phyloP scores from a whole-genome alignment of 1,284 basidiomycete genomes.

The Trichosporon sp. region DNA sequence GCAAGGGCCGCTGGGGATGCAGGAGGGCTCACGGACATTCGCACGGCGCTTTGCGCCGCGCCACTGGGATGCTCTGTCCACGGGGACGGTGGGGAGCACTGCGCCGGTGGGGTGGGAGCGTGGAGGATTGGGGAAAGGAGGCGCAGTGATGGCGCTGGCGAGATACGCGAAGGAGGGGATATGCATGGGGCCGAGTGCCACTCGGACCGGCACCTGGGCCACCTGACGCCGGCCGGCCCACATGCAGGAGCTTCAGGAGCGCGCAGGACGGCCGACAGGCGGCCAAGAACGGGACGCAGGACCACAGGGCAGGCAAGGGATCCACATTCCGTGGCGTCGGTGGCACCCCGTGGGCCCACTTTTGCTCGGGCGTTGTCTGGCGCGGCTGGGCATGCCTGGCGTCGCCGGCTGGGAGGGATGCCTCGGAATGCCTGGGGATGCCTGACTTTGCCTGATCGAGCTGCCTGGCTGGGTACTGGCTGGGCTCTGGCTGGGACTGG shows the following conservation, averaged over 20 bases:
- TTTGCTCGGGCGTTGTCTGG: background rate
- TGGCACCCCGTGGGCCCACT: background rate
- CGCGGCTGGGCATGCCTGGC: background rate
- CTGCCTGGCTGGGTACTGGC: too few species aligned
- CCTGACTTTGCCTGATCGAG: background rate
- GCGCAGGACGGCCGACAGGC: background rate
- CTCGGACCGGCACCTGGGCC: background rate
- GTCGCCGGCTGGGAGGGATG: background rate
- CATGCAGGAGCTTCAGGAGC: background rate
- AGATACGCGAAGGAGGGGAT: background rate
- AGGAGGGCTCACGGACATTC: too few species aligned
- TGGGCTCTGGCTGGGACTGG: too few species aligned
- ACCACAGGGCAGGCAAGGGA: background rate
- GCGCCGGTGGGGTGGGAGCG: too few species aligned
- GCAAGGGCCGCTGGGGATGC: too few species aligned
- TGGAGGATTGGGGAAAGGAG: too few species aligned
- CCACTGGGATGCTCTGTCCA: too few species aligned
- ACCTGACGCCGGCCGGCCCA: background rate
- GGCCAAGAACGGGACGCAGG: background rate
- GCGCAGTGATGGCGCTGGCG: background rate
- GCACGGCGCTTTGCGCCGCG: too few species aligned
- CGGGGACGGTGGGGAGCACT: too few species aligned
- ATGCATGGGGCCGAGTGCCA: background rate
- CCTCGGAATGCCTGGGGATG: background rate
- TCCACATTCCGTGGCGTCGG: background rate